A percentile compares a stretch with the other conserved stretches of the same genome.
These are phyloP conservation scores for Cyclaneusma minus DNA, from an alignment of 2,329 filamentous ascomycete genomes.

Conservation along the genomic window DNA sequence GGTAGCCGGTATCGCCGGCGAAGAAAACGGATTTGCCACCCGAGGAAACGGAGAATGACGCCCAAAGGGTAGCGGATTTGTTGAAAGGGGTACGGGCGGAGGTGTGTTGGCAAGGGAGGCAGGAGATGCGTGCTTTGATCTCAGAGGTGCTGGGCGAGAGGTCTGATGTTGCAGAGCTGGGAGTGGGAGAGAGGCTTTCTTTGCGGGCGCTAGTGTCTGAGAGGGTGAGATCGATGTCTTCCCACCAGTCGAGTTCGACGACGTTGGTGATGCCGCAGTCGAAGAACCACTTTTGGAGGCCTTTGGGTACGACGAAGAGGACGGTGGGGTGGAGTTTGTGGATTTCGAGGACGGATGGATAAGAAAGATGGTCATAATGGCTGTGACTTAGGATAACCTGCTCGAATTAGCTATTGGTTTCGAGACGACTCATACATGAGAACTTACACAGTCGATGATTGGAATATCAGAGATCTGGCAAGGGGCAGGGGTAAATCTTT, in stretches of 20 bases:
- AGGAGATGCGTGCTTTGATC: constrained; percentile 59
- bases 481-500: constrained; percentile 59
- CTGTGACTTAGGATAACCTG: constrained; percentile 64
- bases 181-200: constrained; percentile 16
- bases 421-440: constrained; percentile 1
- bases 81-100: constrained; percentile 49
- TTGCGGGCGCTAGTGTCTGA: constrained; percentile 19
- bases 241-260: constrained; percentile 89
- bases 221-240: constrained; percentile 54
- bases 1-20: constrained; percentile 76
- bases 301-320: constrained; percentile 76
- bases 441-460: constrained; percentile 33
- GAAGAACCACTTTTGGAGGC: constrained; percentile 67
- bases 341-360: constrained; percentile 55
- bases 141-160: too few relatives aligned
- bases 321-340: constrained; percentile 53
- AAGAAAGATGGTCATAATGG: constrained; percentile 80
- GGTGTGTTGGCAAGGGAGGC: constrained; percentile 69
- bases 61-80: constrained; percentile 64
- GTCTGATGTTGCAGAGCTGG: constrained; percentile 9
- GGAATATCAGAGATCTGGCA: constrained; percentile 65
- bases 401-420: too few relatives aligned
- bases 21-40: constrained; percentile 66
- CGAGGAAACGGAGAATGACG: constrained; percentile 62
- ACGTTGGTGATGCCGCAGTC: constrained; percentile 52